Evolutionary conservation across 768 basidiomycete species (phyloP).

Genomic region (Leucogyrophana mollusca): DNA sequence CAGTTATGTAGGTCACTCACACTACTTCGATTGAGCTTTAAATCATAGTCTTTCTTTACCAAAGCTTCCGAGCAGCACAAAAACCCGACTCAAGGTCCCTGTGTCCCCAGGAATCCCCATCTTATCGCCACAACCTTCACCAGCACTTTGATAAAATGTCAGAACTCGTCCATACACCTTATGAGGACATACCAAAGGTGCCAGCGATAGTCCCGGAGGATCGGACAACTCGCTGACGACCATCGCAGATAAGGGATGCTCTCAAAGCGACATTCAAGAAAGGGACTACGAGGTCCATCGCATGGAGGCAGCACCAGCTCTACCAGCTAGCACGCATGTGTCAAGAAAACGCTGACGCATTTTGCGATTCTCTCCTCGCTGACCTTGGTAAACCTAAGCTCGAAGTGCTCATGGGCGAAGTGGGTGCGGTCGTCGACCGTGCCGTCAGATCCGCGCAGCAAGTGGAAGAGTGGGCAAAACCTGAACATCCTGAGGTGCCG

Average conservation of each 20-base stretch:
- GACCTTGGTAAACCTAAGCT: conserved; percentile 51
- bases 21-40: no score
- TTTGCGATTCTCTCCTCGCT: conserved; percentile 40
- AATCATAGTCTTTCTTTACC: no score
- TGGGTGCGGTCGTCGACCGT: conserved; percentile 42
- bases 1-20: no score
- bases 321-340: conserved; percentile 57
- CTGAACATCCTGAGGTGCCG: conserved; percentile 36
- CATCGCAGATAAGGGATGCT: conserved; percentile 32
- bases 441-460: conserved; percentile 42
- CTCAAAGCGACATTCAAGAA: conserved; percentile 49
- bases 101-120: no score
- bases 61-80: no score
- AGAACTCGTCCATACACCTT: conserved; percentile 11
- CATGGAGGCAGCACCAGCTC: conserved; percentile 66
- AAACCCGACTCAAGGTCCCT: no score
- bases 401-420: conserved; percentile 40
- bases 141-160: conserved; percentile 10
- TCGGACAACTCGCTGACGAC: background rate
- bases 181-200: conserved; percentile 26
- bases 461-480: conserved; percentile 58
- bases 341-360: conserved; percentile 57
- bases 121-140: background rate
- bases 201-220: background rate
- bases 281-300: conserved; percentile 48